Base-by-base conservation (phyloP, 805 yeast species). In the Cyberlindnera americana region DNA sequence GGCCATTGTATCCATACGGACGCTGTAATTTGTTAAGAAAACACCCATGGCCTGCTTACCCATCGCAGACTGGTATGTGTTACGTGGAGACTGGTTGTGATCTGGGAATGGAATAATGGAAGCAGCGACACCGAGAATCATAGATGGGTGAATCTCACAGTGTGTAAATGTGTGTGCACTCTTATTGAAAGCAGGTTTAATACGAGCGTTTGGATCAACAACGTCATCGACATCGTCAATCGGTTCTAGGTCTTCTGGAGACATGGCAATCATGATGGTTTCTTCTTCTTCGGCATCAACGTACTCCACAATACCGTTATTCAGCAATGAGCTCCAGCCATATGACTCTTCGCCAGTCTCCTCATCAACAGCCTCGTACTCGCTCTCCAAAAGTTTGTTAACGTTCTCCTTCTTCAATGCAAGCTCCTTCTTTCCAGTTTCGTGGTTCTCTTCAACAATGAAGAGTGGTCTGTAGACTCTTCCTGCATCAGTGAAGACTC, bases 11-110 rank as follows among this genome's bases (percentile, higher is more conserved):
- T 93, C 99, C 99, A 93, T 93, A 69, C 99, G 86, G 38, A 91
- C 96, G 43, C 83, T 77, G 64, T 91, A 93, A 60, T 93, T 93
- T 5, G 99, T 93, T 56, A 91, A 74, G 65, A 86, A 91, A 9
- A 93, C 98, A 61, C 99, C 99, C 99, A 93, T 93, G 42, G 99
- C 99, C 70, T 93, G 99, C 67, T 93, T 93, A 79, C 99, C 99
- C 99, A 93, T 93, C 49, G 99, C 99, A 62, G 96, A 90, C 71
- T 93, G 99, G 66, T 93, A 93, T 4, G 99, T 93, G 62, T 93
- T 93, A 81, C 99, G 91, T 45, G 99, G 99, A 45, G 97, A 90
- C 72, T 93, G 99, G 66, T 93, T 93, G 66, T 93, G 99, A 69
- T 93, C 99, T 12, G 99, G 99, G 85, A 93, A 93, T 15, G 99